A percentile compares a stretch with the other conserved stretches of the same genome.
These are phyloP conservation scores for Lecanicillium sp. DNA, from an alignment of 2,329 filamentous ascomycete species.

Conservation along the genomic window DNA sequence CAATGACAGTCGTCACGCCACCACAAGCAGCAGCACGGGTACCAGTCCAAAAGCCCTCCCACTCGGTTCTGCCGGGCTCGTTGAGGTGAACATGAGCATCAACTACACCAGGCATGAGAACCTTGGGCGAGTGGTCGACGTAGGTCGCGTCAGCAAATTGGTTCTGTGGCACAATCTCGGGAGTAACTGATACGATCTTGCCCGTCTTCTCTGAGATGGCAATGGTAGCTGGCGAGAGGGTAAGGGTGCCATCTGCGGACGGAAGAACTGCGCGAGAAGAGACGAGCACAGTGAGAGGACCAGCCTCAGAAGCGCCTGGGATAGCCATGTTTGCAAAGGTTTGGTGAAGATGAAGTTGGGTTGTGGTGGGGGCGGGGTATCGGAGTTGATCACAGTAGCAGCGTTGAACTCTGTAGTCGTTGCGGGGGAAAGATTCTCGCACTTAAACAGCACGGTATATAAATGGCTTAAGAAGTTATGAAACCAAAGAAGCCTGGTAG, in stretches of 20 bases:
- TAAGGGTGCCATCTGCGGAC: slow-evolving; percentile 50
- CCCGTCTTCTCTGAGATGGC: slow-evolving; percentile 69
- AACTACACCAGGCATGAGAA: slow-evolving; percentile 84
- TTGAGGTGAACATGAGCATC: slow-evolving; percentile 98
- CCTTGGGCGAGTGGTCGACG: slow-evolving; percentile 72
- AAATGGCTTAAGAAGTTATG: no score
- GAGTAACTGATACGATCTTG: slow-evolving; percentile 72
- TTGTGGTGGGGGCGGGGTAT: slow-evolving; percentile 8
- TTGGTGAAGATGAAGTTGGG: neutral
- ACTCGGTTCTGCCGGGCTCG: slow-evolving; percentile 92
- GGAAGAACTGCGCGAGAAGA: slow-evolving; percentile 79
- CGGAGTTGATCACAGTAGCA: neutral
- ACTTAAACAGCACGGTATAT: no score
- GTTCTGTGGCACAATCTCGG: slow-evolving; percentile 63
- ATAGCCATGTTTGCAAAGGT: neutral
- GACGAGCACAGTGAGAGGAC: slow-evolving; percentile 61
- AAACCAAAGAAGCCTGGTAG: no score
- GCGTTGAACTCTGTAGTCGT: neutral
- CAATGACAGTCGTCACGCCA: slow-evolving; percentile 91
- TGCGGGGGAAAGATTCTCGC: neutral
- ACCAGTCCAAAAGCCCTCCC: slow-evolving; percentile 96
- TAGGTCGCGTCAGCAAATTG: slow-evolving; percentile 68
- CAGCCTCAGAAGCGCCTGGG: slow-evolving; percentile 10
- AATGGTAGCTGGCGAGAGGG: slow-evolving; percentile 74
- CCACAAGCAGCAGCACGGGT: slow-evolving; percentile 90